Base-by-base conservation (phyloP, 108 stramenopile species). In the Conticribra guillardii region DNA sequence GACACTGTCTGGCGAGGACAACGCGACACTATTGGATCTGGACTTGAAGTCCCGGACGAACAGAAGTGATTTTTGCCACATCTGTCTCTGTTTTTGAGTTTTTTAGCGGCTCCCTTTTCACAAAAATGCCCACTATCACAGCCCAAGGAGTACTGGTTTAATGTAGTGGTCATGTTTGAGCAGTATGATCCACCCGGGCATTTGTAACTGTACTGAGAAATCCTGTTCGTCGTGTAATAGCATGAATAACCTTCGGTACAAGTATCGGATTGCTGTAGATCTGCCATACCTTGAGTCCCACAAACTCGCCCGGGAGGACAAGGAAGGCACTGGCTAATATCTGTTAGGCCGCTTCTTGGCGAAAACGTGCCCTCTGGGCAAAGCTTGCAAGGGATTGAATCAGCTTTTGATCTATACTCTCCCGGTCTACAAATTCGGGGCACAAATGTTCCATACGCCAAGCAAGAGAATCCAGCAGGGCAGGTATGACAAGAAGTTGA, bases 321-420 rank as follows among this genome's bases (percentile, higher is more conserved):
- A 4, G 95, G 95, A 29, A 90, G 78, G 70, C 95, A 96, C n/a
- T 81, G 71, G 24, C 85, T 84, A 31, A 96, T 84, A 74, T 93
- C 90, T 47, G 90, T 83, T 26, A 86, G 80, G 19, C 95, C 95
- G 24, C 61, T 73, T 16, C 53, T 46, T 27, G 83, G 71, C n/a
- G 84, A 82, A 73, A 80, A 92, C 2, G 93, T 94, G 46, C 91
- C 86, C 31, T 82, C 49, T 9, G 91, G 93, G 60, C 95, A 96
- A 9, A 85, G 75, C 47, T 85, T 80, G 61, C 95, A 96, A 19
- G 86, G 87, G 9, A 93, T 71, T 2, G 84, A 83, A 67, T 96
- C 95, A 30, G 84, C 83, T 24, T 79, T 73, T 1, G 85, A 84
- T 21, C 95, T 81, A 65, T 93, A 96, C 1, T 85, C 89, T 0